Evolutionary conservation across 768 basidiomycete genomes (phyloP).

Genomic region (Phanerochaete sordida): DNA sequence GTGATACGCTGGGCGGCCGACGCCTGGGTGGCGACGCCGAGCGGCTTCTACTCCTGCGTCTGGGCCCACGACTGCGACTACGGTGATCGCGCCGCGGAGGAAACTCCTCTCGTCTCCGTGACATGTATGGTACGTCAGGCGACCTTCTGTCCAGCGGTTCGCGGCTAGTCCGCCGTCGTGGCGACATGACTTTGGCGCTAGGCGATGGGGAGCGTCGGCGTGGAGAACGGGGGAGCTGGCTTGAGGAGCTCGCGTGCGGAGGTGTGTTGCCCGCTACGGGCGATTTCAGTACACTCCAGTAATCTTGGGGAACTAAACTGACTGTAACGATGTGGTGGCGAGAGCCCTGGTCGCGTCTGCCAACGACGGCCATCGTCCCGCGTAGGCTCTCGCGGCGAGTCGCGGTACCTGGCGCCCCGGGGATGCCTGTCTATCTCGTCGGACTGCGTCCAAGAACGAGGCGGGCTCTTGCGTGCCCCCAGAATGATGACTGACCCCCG

Average conservation of each 20-base stretch:
- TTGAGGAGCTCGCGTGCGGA: slow-evolving; percentile 7
- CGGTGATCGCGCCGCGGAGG: not conserved
- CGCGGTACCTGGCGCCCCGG: not conserved
- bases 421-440: slow-evolving; percentile 5
- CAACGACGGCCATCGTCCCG: not conserved
- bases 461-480: not conserved
- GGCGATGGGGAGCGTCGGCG: slow-evolving; percentile 10
- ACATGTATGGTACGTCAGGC: not conserved
- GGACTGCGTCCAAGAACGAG: slow-evolving; percentile 1
- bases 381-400: not conserved
- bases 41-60: not conserved
- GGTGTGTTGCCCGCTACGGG: slow-evolving; percentile 8
- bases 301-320: not conserved
- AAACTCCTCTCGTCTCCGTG: not conserved
- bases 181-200: not conserved
- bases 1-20: not conserved
- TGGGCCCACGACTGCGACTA: slow-evolving; percentile 15
- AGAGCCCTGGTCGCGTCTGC: not conserved
- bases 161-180: not conserved
- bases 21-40: not conserved
- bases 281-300: not conserved
- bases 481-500: not conserved
- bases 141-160: slow-evolving; percentile 2
- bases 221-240: slow-evolving; percentile 1
- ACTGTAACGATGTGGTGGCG: not conserved